These are phyloP conservation scores for Ophiostoma pallidulum DNA, from an alignment of 2,329 filamentous ascomycete species.

Conservation along the genomic window DNA sequence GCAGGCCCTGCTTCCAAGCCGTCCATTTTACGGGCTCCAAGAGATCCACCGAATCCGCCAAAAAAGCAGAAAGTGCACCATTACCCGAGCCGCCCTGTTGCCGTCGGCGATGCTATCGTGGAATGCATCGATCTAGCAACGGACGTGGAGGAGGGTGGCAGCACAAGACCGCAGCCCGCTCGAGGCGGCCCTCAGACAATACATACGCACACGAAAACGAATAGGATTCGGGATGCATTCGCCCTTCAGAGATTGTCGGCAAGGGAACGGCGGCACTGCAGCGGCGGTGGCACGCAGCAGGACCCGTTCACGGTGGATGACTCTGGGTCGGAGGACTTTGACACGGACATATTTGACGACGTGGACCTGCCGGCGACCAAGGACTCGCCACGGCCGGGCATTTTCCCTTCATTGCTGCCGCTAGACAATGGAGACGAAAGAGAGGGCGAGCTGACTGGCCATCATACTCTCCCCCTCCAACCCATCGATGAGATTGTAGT, in stretches of 20 bases:
- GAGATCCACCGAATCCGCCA: not conserved
- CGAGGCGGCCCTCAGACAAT: too few relatives aligned
- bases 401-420: not conserved
- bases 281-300: conserved; percentile 1
- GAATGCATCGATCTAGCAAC: conserved; percentile 14
- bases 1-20: too few relatives aligned
- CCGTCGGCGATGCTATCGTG: conserved; percentile 1
- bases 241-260: not conserved
- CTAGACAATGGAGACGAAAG: not conserved
- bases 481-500: too few relatives aligned
- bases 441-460: too few relatives aligned
- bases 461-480: too few relatives aligned
- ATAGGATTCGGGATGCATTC: not conserved
- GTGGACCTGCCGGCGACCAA: not conserved
- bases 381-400: not conserved
- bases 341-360: conserved; percentile 16
- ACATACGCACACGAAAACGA: too few relatives aligned
- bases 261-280: not conserved
- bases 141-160: conserved; percentile 1
- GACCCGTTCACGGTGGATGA: conserved; percentile 9
- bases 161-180: too few relatives aligned
- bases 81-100: not conserved
- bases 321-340: conserved; percentile 10
- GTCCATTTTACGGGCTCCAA: not conserved
- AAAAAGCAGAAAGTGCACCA: not conserved